phyloP scores from a whole-genome alignment of 2,329 filamentous ascomycete species.

The Penicillium sp. region DNA sequence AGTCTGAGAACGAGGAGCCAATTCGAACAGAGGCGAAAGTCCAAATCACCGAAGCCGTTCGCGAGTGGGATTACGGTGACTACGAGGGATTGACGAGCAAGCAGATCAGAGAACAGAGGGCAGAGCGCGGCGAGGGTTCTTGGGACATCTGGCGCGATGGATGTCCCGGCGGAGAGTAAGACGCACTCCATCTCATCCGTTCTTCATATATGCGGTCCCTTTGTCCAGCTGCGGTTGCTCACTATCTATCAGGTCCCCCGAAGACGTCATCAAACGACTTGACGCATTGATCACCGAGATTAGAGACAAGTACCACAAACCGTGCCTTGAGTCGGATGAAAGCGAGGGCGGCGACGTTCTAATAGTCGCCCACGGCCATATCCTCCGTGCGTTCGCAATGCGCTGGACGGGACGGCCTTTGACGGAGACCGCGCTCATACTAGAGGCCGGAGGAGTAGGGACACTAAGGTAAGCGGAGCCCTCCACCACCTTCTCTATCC shows the following conservation, averaged over 20 bases:
- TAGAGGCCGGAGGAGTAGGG: slow-evolving; percentile 88
- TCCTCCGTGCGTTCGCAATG: slow-evolving; percentile 84
- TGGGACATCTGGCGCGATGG: slow-evolving; percentile 95
- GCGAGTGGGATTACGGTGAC: slow-evolving; percentile 86
- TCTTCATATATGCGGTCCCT: background rate
- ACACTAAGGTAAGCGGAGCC: slow-evolving; percentile 66
- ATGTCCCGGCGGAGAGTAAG: slow-evolving; percentile 81
- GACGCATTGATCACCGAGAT: slow-evolving; percentile 80
- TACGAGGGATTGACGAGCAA: slow-evolving; percentile 81
- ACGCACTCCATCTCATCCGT: background rate
- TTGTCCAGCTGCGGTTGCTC: background rate
- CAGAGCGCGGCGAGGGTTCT: slow-evolving; percentile 59
- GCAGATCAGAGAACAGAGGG: slow-evolving; percentile 66
- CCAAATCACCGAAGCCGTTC: slow-evolving; percentile 64
- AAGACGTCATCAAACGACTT: slow-evolving; percentile 72
- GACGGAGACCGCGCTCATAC: slow-evolving; percentile 74
- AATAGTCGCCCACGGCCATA: slow-evolving; percentile 88
- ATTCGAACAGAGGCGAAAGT: slow-evolving; percentile 36
- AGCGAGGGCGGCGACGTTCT: slow-evolving; percentile 67
- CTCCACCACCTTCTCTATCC: too few relatives aligned
- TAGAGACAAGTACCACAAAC: slow-evolving; percentile 66
- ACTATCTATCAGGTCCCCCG: slow-evolving; percentile 60
- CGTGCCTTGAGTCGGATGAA: slow-evolving; percentile 59
- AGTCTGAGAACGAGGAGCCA: slow-evolving; percentile 37
- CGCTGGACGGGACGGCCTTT: slow-evolving; percentile 79